Percentiles rank a stretch among this genome's conserved stretches.
phyloP scores from a whole-genome alignment of 164 flowering plant species.

The Vitis rupestris region DNA sequence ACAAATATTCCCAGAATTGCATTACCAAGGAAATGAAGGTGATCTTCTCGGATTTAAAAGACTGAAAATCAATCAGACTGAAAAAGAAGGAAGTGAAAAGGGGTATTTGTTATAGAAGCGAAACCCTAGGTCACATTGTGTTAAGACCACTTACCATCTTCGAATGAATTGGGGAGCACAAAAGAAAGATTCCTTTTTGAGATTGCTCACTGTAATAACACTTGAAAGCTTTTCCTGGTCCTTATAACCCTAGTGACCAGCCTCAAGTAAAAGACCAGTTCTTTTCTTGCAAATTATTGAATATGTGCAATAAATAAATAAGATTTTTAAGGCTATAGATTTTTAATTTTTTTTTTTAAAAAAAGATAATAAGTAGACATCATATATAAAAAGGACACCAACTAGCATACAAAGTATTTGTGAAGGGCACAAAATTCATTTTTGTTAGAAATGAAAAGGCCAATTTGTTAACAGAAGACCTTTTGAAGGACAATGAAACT shows the following conservation, averaged over 20 bases:
- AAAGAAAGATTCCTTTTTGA: not conserved
- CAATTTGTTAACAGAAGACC: too few species aligned
- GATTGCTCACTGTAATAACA: not conserved
- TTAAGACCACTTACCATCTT: not conserved
- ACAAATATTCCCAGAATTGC: too few species aligned
- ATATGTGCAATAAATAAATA: not conserved
- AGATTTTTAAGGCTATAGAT: not conserved
- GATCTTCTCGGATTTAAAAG: too few species aligned
- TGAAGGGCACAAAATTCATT: too few species aligned
- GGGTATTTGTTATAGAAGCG: not conserved
- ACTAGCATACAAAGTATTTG: too few species aligned
- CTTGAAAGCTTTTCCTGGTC: not conserved
- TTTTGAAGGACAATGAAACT: too few species aligned
- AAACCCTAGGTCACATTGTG: not conserved
- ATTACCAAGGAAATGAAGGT: not conserved
- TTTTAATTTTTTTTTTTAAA: not conserved
- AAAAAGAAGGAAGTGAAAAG: too few species aligned
- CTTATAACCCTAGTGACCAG: not conserved
- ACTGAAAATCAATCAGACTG: not conserved
- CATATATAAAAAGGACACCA: not conserved
- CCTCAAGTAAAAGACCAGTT: not conserved
- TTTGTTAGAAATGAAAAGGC: too few species aligned
- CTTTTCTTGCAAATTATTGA: not conserved
- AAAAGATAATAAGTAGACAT: too few species aligned
- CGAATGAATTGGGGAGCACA: not conserved